Conservation (phyloP, 169 alveolate genomes). For the Eimeria acervulina region DNA sequence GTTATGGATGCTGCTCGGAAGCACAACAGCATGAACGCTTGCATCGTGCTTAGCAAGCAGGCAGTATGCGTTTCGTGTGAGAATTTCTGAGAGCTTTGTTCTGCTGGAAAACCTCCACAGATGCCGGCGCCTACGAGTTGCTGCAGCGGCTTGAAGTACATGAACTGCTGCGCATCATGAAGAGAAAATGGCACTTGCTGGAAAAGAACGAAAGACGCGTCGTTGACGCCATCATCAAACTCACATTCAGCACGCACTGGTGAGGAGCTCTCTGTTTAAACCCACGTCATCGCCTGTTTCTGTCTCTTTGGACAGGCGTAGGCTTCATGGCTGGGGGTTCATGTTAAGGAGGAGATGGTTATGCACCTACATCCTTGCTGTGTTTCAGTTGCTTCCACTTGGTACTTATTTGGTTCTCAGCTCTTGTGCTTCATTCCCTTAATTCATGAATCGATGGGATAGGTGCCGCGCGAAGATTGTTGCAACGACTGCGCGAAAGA, state of each 20-base stretch:
- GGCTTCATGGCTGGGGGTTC: neutral
- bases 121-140: neutral
- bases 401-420: neutral
- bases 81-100: neutral
- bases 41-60: neutral
- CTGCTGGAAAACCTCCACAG: neutral
- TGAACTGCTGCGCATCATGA: neutral
- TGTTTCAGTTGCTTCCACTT: neutral
- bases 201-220: conserved; percentile 1
- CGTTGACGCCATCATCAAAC: conserved; percentile 4
- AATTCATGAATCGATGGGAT: neutral
- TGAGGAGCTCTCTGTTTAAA: neutral
- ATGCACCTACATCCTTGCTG: neutral
- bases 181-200: neutral
- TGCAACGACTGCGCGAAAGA: neutral
- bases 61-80: neutral
- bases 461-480: neutral
- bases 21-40: neutral
- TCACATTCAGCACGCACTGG: conserved; percentile 44
- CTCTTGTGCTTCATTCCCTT: neutral
- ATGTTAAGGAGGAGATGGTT: neutral
- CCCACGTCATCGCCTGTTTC: neutral
- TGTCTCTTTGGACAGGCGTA: neutral
- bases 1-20: neutral
- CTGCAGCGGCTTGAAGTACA: conserved; percentile 11